Conservation (phyloP, 768 basidiomycete genomes). For the Tricholoma furcatifolium region DNA sequence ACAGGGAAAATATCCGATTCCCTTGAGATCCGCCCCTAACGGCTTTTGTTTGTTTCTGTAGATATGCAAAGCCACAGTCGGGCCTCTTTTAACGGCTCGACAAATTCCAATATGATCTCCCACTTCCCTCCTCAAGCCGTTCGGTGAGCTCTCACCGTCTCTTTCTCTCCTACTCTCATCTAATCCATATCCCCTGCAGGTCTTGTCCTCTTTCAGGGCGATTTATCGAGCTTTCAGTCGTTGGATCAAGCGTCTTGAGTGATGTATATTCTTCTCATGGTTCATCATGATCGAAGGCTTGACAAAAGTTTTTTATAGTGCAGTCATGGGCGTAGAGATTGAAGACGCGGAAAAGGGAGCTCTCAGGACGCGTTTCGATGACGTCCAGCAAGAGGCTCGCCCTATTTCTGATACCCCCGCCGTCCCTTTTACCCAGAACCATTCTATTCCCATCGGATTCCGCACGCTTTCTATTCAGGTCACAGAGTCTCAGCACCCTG, state of each 20-base stretch:
- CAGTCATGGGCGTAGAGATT: constrained; percentile 1
- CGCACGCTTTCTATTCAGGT: constrained; percentile 21
- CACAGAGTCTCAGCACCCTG: constrained; percentile 11
- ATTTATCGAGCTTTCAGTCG: neutral
- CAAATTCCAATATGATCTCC: neutral
- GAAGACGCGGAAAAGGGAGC: neutral
- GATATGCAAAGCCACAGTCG: neutral
- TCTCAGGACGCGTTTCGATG: constrained; percentile 1
- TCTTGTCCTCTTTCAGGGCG: neutral
- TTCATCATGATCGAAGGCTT: neutral
- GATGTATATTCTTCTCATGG: neutral
- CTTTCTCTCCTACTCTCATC: neutral
- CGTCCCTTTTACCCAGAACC: constrained; percentile 17
- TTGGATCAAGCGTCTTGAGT: neutral
- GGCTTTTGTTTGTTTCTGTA: neutral
- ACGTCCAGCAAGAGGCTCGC: neutral
- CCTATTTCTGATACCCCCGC: neutral
- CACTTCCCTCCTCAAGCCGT: neutral
- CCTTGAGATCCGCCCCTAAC: neutral
- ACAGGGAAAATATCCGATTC: neutral
- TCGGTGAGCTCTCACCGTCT: neutral
- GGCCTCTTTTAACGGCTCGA: neutral
- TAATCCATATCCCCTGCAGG: neutral
- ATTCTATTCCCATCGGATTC: constrained; percentile 17
- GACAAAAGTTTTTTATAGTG: neutral